Percentiles rank a stretch among this genome's conserved stretches.
These are phyloP conservation scores for Saprolegnia parasitica DNA, from an alignment of 352 stramenopile species.

Conservation along the genomic window DNA sequence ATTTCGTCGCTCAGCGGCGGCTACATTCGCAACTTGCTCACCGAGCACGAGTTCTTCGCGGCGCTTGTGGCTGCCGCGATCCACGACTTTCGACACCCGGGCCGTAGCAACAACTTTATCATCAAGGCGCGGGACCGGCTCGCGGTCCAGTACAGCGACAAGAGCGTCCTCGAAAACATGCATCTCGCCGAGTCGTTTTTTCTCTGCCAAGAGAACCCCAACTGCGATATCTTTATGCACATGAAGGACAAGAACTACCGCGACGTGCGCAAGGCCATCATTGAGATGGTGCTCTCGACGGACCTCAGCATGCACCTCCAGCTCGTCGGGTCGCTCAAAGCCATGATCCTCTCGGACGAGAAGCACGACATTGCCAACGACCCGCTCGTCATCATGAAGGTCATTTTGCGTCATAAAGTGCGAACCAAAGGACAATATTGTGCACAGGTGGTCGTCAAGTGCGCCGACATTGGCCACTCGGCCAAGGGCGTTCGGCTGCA, in stretches of 20 bases:
- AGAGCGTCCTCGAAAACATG: constrained; percentile 35
- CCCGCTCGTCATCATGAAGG: constrained; percentile 28
- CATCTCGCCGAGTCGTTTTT: constrained; percentile 33
- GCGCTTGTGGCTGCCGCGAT: constrained; percentile 33
- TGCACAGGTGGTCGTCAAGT: constrained; percentile 32
- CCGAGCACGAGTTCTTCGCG: constrained; percentile 27
- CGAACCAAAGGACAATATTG: too few relatives aligned
- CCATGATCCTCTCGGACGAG: constrained; percentile 31
- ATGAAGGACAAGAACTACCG: constrained; percentile 31
- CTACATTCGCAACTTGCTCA: constrained; percentile 23
- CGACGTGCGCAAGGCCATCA: constrained; percentile 28
- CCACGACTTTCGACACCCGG: constrained; percentile 35
- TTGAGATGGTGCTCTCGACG: constrained; percentile 33
- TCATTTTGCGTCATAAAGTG: constrained; percentile 13
- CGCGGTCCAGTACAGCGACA: constrained; percentile 34
- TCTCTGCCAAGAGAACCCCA: constrained; percentile 25
- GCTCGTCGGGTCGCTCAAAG: constrained; percentile 28
- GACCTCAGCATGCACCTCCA: constrained; percentile 33
- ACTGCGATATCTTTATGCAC: constrained; percentile 25
- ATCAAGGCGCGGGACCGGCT: constrained; percentile 32
- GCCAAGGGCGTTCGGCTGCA: constrained; percentile 41
- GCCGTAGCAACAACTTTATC: constrained; percentile 33
- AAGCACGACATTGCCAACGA: constrained; percentile 29
- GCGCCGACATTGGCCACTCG: constrained; percentile 67
- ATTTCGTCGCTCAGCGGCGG: constrained; percentile 23